A percentile compares a stretch with the other conserved stretches of the same genome.
These are phyloP conservation scores for Kurtzmaniella fragi DNA, from an alignment of 805 yeast species.

Conservation along the genomic window DNA sequence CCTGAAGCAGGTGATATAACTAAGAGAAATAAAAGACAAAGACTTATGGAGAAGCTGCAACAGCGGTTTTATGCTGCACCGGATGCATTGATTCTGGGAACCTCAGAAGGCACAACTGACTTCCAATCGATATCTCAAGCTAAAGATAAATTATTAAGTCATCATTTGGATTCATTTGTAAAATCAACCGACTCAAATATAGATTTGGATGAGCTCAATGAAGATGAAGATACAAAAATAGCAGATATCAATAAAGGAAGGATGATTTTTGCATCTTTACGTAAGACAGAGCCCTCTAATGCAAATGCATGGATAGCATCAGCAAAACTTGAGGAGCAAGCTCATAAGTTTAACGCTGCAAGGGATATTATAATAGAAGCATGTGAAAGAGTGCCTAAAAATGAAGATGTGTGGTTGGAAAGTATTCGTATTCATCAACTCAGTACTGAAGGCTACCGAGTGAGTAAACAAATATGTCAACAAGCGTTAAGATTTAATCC, in stretches of 20 bases:
- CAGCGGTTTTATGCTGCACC: constrained; percentile 81
- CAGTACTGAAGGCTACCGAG: constrained; percentile 32
- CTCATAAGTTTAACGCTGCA: constrained; percentile 53
- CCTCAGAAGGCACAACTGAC: constrained; percentile 28
- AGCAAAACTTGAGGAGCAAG: constrained; percentile 71
- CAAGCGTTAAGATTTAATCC: constrained; percentile 60
- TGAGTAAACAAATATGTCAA: constrained; percentile 55
- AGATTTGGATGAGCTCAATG: neutral
- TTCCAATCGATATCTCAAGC: constrained; percentile 58
- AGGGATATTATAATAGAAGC: constrained; percentile 65
- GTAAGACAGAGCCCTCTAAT: constrained; percentile 67
- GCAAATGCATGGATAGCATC: constrained; percentile 84
- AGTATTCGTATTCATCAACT: constrained; percentile 56
- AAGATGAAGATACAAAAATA: constrained; percentile 26
- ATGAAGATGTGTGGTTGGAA: constrained; percentile 80
- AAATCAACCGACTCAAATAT: constrained; percentile 7
- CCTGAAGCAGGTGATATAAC: constrained; percentile 93
- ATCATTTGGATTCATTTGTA: constrained; percentile 42
- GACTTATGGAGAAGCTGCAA: constrained; percentile 56
- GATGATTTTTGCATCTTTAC: constrained; percentile 56
- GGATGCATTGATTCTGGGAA: constrained; percentile 47
- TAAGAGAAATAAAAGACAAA: constrained; percentile 63
- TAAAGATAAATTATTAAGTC: constrained; percentile 52
- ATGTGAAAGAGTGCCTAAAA: constrained; percentile 58
- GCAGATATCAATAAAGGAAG: constrained; percentile 61